Evolutionary conservation across 257 asterid genomes (phyloP), one percentile per base, ranked within the genome.

Genomic region (Solanum raphanifolium): DNA sequence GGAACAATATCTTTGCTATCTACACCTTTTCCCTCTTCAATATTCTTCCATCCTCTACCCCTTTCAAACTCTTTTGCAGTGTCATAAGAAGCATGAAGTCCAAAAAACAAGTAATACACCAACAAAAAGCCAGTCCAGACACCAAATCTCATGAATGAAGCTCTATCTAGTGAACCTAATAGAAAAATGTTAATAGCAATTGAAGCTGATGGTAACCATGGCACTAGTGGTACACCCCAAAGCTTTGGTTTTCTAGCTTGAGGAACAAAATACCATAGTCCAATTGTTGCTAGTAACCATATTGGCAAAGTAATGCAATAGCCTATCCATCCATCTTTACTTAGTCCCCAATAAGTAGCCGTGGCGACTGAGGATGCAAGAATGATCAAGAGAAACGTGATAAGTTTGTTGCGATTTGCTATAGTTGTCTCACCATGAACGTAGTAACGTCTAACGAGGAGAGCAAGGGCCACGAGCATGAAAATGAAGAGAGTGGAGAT

Each of bases 11-110:
- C 68, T 81, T 81, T 81, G 41, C 85, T 81, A 81, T 46, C 36
- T 46, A 81, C 68, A 29, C 68, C 68, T 46, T 43, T 46, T 81
- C 85, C 85, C 11, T 46, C 85, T 46, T 81, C 85, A 46, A 81
- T 46, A 81, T 81, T 46, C 68, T 81, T 81, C 85, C 85, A 81
- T 2, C 39, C 85, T 81, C 6, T 29, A 12, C 85, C 68, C 39
- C 18, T 81, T 81, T 43, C 39, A 16, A 81, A 27, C 32, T 81
- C 85, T 81, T 46, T 81, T 81, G 85, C 68, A 27, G 10, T 81
- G 85, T 81, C 85, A 81, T 81, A 81, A 16, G 85, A 81, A 46
- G 85, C 85, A 81, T 81, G 85, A 81, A 81, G 68, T 27, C 85
- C 85, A 81, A 81, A 81, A 46, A 81, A 81, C 6, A 81, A 81